Conservation (phyloP, 2,329 filamentous ascomycete species). For the Fusarium irregulare region DNA sequence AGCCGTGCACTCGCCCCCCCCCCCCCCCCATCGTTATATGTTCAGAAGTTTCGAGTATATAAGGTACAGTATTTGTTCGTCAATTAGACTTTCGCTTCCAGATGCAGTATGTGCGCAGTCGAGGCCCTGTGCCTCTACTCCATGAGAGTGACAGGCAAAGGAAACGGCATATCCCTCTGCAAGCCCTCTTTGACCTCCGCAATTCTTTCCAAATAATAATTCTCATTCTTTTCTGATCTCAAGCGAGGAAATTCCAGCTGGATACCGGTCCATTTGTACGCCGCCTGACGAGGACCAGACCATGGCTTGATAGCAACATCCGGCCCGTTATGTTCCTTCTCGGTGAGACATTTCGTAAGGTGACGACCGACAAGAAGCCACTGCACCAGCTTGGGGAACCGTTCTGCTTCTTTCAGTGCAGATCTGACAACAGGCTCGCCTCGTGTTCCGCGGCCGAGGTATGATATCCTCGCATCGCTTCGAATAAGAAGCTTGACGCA, state of each 20-base stretch:
- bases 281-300: conserved; percentile 32
- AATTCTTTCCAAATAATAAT: conserved; percentile 7
- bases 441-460: conserved; percentile 12
- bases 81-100: background rate
- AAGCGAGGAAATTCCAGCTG: background rate
- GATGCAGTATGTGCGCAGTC: background rate
- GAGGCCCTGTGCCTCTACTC: background rate
- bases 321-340: background rate
- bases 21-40: background rate
- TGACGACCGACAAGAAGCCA: conserved; percentile 39
- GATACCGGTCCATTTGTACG: conserved; percentile 9
- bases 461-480: conserved; percentile 31
- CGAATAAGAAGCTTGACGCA: conserved; percentile 39
- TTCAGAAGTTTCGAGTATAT: background rate
- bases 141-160: conserved; percentile 27
- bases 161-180: background rate
- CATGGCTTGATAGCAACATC: conserved; percentile 14
- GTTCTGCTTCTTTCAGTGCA: conserved; percentile 19
- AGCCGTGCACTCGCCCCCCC: background rate
- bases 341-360: conserved; percentile 12
- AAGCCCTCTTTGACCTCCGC: conserved; percentile 7
- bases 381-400: conserved; percentile 24
- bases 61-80: background rate
- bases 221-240: background rate
- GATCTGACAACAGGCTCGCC: conserved; percentile 26